phyloP scores from a whole-genome alignment of 139 green algal genomes.

The Desmodesmus armatus region DNA sequence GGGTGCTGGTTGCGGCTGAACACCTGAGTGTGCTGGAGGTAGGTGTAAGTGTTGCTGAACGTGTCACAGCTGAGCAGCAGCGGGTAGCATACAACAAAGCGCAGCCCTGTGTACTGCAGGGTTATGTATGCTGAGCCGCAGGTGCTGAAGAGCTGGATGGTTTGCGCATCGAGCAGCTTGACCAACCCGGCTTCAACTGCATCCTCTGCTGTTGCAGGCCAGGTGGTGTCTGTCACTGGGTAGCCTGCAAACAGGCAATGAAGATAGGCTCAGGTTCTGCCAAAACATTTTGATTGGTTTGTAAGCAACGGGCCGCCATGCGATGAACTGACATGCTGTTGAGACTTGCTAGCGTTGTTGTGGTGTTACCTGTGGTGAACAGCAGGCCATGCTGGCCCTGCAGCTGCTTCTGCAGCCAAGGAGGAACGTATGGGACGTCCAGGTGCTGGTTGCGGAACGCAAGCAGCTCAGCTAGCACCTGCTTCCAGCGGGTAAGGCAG shows the following conservation, averaged over 20 bases:
- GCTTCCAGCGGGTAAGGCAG: constrained; percentile 56
- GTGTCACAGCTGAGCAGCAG: constrained; percentile 53
- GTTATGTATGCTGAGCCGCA: constrained; percentile 63
- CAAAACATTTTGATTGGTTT: too few relatives aligned
- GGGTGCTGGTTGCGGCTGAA: constrained; percentile 47
- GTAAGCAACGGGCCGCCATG: too few relatives aligned
- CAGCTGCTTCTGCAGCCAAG: constrained; percentile 19
- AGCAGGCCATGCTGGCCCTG: background rate
- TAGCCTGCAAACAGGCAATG: constrained; percentile 60
- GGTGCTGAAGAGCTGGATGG: constrained; percentile 53
- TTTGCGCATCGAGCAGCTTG: constrained; percentile 50
- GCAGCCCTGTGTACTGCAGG: constrained; percentile 57
- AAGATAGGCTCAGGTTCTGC: constrained; percentile 42
- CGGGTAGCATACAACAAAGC: constrained; percentile 76
- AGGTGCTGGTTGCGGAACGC: constrained; percentile 68
- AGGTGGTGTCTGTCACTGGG: constrained; percentile 54
- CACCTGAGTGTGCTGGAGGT: constrained; percentile 65
- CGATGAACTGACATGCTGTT: too few relatives aligned
- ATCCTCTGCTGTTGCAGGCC: constrained; percentile 51
- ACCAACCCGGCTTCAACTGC: constrained; percentile 47
- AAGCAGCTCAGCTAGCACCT: constrained; percentile 56
- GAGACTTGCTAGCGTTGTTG: too few relatives aligned
- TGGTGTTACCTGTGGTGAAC: too few relatives aligned
- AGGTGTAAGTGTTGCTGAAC: constrained; percentile 51
- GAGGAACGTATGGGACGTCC: background rate